Evolutionary conservation across 257 asterid genomes (phyloP).

Genomic region (Phtheirospermum japonicum): DNA sequence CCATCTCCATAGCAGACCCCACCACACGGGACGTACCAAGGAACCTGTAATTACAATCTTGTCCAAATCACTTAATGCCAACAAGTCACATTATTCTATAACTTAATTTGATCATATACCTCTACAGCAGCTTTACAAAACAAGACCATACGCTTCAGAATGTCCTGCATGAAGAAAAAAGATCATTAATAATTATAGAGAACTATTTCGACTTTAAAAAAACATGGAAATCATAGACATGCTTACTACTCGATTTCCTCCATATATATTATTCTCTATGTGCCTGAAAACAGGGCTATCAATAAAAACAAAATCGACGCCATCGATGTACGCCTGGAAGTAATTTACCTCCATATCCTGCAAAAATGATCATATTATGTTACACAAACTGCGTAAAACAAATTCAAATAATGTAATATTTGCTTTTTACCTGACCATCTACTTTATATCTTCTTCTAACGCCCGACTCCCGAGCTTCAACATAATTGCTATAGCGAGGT

Average conservation of each 20-base stretch:
- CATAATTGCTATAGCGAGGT: constrained; percentile 77
- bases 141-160: constrained; percentile 87
- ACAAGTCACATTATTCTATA: not conserved
- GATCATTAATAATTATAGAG: constrained; percentile 8
- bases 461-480: constrained; percentile 72
- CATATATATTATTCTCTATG: constrained; percentile 62
- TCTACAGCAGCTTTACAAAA: constrained; percentile 96
- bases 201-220: constrained; percentile 14
- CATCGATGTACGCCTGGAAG: constrained; percentile 88
- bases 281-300: constrained; percentile 65
- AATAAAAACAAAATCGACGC: constrained; percentile 91
- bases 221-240: constrained; percentile 17
- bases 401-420: constrained; percentile 7
- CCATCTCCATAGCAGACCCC: constrained; percentile 98
- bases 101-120: constrained; percentile 45
- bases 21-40: constrained; percentile 98
- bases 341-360: constrained; percentile 90
- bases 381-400: constrained; percentile 17
- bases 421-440: constrained; percentile 74
- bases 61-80: not conserved
- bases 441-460: constrained; percentile 69
- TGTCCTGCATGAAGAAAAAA: constrained; percentile 58
- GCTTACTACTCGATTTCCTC: constrained; percentile 78
- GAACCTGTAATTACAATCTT: constrained; percentile 52
- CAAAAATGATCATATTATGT: constrained; percentile 31